Evolutionary conservation across 192 early-diverging fungal genomes (phyloP).

Genomic region (Backusella australiensis): DNA sequence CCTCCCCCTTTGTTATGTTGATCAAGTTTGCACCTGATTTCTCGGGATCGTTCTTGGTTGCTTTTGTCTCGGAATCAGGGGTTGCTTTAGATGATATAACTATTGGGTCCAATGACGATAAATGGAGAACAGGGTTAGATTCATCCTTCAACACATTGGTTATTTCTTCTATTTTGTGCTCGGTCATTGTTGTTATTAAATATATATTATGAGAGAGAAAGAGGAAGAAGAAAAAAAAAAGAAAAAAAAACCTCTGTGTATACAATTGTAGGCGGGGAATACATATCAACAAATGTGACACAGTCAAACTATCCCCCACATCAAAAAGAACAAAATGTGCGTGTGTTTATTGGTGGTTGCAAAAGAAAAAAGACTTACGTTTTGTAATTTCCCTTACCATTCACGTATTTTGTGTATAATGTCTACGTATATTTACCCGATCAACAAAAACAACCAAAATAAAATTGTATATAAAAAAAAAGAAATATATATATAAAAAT

Average conservation of each 20-base stretch:
- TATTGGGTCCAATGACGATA: background rate
- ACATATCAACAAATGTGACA: background rate
- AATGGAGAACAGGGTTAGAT: background rate
- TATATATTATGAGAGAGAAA: background rate
- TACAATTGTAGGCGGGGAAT: background rate
- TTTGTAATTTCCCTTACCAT: background rate
- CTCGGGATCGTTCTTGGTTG: slow-evolving; percentile 3
- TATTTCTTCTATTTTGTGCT: slow-evolving; percentile 17
- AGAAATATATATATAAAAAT: background rate
- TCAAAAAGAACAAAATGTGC: background rate
- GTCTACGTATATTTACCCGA: background rate
- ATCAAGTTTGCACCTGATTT: slow-evolving; percentile 19
- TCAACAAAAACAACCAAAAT: background rate
- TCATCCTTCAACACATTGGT: slow-evolving; percentile 8
- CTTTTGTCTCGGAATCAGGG: background rate
- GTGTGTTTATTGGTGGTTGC: background rate
- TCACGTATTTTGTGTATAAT: background rate
- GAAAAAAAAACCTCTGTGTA: background rate
- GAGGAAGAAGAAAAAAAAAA: background rate
- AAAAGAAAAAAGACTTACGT: background rate
- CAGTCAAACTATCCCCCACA: too few relatives aligned
- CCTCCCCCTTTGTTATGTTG: slow-evolving; percentile 16
- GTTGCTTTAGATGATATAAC: background rate
- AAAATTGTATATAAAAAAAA: background rate
- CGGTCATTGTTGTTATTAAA: background rate